Conservation (phyloP, 805 yeast species). For the Candida glaebosa region DNA sequence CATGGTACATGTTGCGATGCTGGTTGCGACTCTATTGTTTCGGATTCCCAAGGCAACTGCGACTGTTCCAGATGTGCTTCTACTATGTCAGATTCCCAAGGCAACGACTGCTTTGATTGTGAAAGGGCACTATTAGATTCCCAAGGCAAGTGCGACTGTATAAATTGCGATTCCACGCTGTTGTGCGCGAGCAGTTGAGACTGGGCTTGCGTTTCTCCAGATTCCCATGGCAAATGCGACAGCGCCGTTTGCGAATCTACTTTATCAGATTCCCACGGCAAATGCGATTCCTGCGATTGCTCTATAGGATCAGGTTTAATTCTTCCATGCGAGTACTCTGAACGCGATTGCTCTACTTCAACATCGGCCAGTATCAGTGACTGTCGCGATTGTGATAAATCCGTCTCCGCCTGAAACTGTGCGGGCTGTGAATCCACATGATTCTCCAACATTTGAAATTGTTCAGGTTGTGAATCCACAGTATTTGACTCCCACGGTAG, state of each 20-base stretch:
- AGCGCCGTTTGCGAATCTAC: background rate
- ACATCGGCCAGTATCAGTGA: too few species aligned
- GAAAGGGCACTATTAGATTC: background rate
- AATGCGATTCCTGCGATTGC: background rate
- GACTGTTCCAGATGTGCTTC: background rate
- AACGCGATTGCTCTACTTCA: too few species aligned
- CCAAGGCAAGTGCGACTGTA: conserved; percentile 1
- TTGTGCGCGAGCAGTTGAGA: background rate
- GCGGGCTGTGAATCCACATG: too few species aligned
- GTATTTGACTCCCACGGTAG: background rate
- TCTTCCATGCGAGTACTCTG: too few species aligned
- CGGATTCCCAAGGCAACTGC: conserved; percentile 3
- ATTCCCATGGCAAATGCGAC: conserved; percentile 3
- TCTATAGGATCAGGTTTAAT: too few species aligned
- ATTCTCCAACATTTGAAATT: too few species aligned
- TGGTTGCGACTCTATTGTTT: background rate
- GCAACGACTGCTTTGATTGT: background rate
- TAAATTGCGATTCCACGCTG: background rate
- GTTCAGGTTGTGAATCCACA: too few species aligned
- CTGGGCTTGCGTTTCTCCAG: background rate
- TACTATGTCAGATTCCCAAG: background rate
- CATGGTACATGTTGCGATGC: background rate
- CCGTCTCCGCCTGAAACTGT: too few species aligned
- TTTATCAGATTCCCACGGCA: conserved; percentile 1
- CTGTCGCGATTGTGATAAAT: too few species aligned